Conservation (phyloP, 345 rosid genomes). For the Dipteronia dyeriana region DNA sequence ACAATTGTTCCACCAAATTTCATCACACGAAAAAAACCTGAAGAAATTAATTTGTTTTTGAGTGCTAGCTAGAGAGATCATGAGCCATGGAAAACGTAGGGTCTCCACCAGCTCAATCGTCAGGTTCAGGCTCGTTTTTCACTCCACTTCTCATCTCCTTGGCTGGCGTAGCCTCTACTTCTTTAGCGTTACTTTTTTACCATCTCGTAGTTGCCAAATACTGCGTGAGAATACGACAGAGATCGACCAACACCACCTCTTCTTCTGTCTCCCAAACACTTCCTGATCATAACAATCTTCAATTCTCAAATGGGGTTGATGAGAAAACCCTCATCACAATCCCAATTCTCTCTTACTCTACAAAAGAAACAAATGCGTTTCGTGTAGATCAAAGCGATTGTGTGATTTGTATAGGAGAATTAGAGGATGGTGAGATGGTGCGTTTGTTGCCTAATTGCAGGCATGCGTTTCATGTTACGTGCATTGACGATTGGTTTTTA, state of each 20-base stretch:
- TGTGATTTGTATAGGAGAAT: conserved; percentile 52
- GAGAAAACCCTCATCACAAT: conserved; percentile 37
- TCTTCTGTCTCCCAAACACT: not conserved
- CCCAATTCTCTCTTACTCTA: conserved; percentile 37
- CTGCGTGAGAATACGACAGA: conserved; percentile 19
- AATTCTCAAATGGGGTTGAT: conserved; percentile 32
- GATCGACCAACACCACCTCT: not conserved
- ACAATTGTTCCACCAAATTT: not conserved
- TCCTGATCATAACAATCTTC: not conserved
- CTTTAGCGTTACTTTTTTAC: conserved; percentile 33
- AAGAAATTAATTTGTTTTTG: no score
- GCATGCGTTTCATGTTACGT: conserved; percentile 69
- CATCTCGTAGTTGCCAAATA: conserved; percentile 37
- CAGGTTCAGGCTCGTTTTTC: conserved; percentile 20
- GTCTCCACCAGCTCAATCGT: conserved; percentile 2
- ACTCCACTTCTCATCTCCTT: conserved; percentile 45
- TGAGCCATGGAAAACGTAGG: conserved; percentile 25
- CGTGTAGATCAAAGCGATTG: conserved; percentile 40
- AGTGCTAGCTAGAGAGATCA: not conserved
- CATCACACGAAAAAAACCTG: not conserved
- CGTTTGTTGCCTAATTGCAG: conserved; percentile 67
- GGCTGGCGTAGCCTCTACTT: conserved; percentile 28
- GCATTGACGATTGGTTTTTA: conserved; percentile 70
- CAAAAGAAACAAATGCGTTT: not conserved
- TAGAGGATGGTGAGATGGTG: conserved; percentile 51